These are phyloP conservation scores for Pestalotiopsis sp. DNA, from an alignment of 2,329 filamentous ascomycete genomes.

Conservation along the genomic window DNA sequence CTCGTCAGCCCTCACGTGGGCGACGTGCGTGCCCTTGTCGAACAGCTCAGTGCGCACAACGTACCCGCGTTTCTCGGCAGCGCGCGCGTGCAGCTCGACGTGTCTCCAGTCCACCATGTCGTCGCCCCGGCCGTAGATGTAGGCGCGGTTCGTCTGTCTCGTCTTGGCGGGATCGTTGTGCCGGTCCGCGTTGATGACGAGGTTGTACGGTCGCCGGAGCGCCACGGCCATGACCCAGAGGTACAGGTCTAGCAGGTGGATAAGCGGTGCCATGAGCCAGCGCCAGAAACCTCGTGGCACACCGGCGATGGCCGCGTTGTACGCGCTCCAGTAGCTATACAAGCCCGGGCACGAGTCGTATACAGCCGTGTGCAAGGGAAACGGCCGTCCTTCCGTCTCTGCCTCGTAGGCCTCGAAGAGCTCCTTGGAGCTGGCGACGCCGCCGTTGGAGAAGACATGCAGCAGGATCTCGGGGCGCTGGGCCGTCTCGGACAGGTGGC, in stretches of 20 bases:
- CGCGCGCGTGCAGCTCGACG: slow-evolving; percentile 50
- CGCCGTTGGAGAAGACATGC: slow-evolving; percentile 58
- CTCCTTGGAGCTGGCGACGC: slow-evolving; percentile 43
- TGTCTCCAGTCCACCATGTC: slow-evolving; percentile 47
- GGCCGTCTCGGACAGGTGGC: slow-evolving; percentile 22
- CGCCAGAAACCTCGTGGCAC: slow-evolving; percentile 35
- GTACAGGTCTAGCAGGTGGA: slow-evolving; percentile 36
- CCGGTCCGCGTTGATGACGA: slow-evolving; percentile 36
- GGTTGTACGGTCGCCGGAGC: slow-evolving; percentile 32
- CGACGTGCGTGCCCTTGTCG: slow-evolving; percentile 51
- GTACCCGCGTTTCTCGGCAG: slow-evolving; percentile 43
- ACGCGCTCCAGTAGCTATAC: slow-evolving; percentile 41
- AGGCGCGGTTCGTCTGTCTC: slow-evolving; percentile 48
- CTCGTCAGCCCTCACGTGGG: slow-evolving; percentile 48
- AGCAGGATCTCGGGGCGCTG: slow-evolving; percentile 41
- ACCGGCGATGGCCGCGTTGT: slow-evolving; percentile 41
- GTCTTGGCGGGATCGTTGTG: slow-evolving; percentile 39
- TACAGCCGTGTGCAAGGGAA: slow-evolving; percentile 47
- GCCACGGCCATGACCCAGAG: slow-evolving; percentile 33
- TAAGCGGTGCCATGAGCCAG: slow-evolving; percentile 33
- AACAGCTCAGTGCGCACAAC: slow-evolving; percentile 49
- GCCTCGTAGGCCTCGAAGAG: slow-evolving; percentile 39
- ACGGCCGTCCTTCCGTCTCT: slow-evolving; percentile 23
- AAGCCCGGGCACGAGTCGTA: slow-evolving; percentile 53
- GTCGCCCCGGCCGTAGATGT: slow-evolving; percentile 55